Percentiles rank a stretch among this genome's conserved stretches.
These are phyloP conservation scores for Phytophthora pini DNA, from an alignment of 352 stramenopile genomes.

Conservation along the genomic window DNA sequence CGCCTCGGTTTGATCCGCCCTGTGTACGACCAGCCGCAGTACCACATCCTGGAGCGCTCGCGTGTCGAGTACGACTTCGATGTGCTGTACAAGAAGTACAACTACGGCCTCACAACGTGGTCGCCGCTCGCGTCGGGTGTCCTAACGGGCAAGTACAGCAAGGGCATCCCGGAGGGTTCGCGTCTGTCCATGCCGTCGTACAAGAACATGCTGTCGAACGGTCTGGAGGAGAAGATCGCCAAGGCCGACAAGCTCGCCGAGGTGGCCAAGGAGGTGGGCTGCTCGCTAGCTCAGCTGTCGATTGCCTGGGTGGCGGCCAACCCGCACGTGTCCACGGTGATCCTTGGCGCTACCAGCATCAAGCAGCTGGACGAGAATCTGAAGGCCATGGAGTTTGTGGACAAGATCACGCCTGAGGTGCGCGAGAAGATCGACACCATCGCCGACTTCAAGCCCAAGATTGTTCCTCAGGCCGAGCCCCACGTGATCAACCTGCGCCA, in stretches of 20 bases:
- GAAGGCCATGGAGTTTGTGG: constrained; percentile 60
- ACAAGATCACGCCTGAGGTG: constrained; percentile 79
- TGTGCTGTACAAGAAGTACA: constrained; percentile 76
- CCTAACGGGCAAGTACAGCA: constrained; percentile 85
- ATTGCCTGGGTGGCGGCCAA: constrained; percentile 69
- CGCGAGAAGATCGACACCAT: constrained; percentile 77
- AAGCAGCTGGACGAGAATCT: constrained; percentile 82
- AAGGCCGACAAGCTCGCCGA: constrained; percentile 54
- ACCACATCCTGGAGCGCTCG: constrained; percentile 77
- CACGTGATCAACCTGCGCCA: constrained; percentile 42
- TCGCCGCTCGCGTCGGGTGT: constrained; percentile 72
- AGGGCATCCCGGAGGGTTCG: constrained; percentile 75
- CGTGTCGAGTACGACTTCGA: constrained; percentile 77
- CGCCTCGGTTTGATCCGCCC: constrained; percentile 46
- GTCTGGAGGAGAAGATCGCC: constrained; percentile 50
- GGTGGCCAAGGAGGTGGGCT: constrained; percentile 71
- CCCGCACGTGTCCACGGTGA: constrained; percentile 66
- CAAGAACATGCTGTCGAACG: constrained; percentile 60
- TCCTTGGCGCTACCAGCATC: constrained; percentile 67
- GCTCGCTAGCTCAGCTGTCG: constrained; percentile 59
- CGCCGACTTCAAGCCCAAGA: constrained; percentile 48
- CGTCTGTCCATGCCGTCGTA: constrained; percentile 59
- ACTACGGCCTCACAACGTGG: constrained; percentile 78
- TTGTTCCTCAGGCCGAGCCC: constrained; percentile 38
- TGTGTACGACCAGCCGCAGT: constrained; percentile 72